phyloP scores from a whole-genome alignment of 2,329 filamentous ascomycete genomes.

The Cladophialophora bantiana region DNA sequence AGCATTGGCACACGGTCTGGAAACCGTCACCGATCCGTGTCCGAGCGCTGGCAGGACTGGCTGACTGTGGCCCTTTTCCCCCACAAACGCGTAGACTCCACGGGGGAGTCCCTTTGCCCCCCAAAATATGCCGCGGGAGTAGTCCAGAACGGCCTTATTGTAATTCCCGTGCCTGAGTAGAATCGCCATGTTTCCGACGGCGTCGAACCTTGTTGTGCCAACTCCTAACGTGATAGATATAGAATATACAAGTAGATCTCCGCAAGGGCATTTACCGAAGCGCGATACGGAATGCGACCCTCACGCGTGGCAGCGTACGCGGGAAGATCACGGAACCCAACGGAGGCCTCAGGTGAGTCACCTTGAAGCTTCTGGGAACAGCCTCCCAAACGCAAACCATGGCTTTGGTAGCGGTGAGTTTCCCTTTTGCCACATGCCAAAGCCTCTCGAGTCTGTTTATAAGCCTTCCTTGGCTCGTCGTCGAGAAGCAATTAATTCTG shows the following conservation, averaged over 20 bases:
- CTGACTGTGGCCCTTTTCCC: constrained; percentile 21
- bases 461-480: background rate
- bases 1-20: constrained; percentile 6
- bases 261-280: background rate
- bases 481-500: background rate
- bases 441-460: background rate
- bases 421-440: background rate
- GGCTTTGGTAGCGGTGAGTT: background rate
- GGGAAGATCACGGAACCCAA: background rate
- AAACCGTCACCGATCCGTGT: constrained; percentile 15
- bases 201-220: background rate
- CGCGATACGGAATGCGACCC: background rate
- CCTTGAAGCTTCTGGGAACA: too few species aligned
- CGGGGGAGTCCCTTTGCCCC: constrained; percentile 3
- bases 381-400: background rate
- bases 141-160: constrained; percentile 7
- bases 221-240: background rate
- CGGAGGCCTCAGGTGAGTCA: background rate
- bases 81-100: constrained; percentile 5
- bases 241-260: background rate
- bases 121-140: background rate
- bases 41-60: constrained; percentile 1
- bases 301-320: background rate
- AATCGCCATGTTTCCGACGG: background rate
- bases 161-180: background rate